These are phyloP conservation scores for Elaeis oleifera DNA, from an alignment of 202 grass and related monocot species.

Conservation along the genomic window DNA sequence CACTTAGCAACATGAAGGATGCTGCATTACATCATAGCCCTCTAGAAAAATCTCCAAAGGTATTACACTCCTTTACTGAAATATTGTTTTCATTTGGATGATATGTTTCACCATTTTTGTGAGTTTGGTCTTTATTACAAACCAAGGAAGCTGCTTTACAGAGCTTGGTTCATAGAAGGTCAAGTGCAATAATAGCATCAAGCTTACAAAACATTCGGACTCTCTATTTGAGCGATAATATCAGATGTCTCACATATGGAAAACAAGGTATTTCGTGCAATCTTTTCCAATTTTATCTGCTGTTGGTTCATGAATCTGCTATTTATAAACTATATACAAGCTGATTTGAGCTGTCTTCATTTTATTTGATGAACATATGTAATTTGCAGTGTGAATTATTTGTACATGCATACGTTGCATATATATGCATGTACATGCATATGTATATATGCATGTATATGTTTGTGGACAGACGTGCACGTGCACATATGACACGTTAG, in stretches of 20 bases:
- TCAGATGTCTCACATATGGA: neutral
- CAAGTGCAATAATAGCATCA: constrained; percentile 24
- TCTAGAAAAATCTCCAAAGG: neutral
- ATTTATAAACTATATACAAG: too few relatives aligned
- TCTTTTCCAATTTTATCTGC: too few relatives aligned
- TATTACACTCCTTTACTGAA: neutral
- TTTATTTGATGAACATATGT: too few relatives aligned
- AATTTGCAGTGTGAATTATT: too few relatives aligned
- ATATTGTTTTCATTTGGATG: constrained; percentile 8
- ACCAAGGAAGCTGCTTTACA: constrained; percentile 2
- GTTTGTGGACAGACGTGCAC: too few relatives aligned
- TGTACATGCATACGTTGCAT: too few relatives aligned
- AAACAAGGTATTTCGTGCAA: neutral
- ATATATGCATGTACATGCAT: too few relatives aligned
- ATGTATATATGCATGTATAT: too few relatives aligned
- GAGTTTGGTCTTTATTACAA: constrained; percentile 9
- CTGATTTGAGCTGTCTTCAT: too few relatives aligned
- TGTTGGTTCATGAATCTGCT: too few relatives aligned
- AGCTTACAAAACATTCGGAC: constrained; percentile 17
- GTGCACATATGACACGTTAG: too few relatives aligned
- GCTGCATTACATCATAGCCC: neutral
- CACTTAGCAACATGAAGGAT: constrained; percentile 18
- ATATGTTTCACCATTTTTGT: neutral
- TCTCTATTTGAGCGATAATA: constrained; percentile 16
- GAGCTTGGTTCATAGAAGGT: constrained; percentile 16